Conservation (phyloP, 2,329 filamentous ascomycete genomes). For the Paramyrothecium roridum region DNA sequence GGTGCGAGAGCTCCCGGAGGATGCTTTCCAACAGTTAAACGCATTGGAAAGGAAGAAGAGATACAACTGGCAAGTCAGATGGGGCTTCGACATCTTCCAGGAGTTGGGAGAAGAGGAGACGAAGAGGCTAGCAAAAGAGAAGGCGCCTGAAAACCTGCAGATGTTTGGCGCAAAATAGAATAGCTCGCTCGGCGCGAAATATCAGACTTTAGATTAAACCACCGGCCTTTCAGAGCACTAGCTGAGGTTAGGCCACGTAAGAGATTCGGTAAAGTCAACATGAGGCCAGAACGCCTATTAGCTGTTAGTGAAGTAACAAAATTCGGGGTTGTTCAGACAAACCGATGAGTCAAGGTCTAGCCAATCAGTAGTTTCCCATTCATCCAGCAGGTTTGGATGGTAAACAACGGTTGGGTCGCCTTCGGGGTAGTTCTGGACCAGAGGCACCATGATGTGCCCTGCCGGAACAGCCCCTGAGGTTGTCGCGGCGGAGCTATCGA, state of each 20-base stretch:
- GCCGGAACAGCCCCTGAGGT: no score
- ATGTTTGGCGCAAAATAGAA: conserved; percentile 21
- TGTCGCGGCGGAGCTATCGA: neutral
- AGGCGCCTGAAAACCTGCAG: conserved; percentile 29
- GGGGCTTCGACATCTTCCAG: conserved; percentile 43
- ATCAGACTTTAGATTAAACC: neutral
- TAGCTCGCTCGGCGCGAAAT: neutral
- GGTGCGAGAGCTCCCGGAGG: conserved; percentile 31
- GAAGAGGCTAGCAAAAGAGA: conserved; percentile 26
- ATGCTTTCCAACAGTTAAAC: conserved; percentile 32
- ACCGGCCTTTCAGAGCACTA: neutral
- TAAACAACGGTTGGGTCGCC: neutral
- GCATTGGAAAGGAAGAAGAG: conserved; percentile 37
- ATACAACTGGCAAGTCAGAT: conserved; percentile 37
- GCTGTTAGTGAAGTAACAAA: conserved; percentile 10
- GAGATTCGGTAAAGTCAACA: neutral
- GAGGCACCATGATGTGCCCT: no score
- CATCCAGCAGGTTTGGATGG: neutral
- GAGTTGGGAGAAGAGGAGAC: conserved; percentile 34
- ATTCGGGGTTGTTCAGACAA: neutral
- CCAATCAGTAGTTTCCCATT: conserved; percentile 1
- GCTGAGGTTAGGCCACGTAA: neutral
- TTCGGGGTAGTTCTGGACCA: no score
- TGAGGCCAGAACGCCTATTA: neutral
- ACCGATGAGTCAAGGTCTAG: conserved; percentile 1